phyloP scores from a whole-genome alignment of 2,329 filamentous ascomycete species.

The Penicillium sp. region DNA sequence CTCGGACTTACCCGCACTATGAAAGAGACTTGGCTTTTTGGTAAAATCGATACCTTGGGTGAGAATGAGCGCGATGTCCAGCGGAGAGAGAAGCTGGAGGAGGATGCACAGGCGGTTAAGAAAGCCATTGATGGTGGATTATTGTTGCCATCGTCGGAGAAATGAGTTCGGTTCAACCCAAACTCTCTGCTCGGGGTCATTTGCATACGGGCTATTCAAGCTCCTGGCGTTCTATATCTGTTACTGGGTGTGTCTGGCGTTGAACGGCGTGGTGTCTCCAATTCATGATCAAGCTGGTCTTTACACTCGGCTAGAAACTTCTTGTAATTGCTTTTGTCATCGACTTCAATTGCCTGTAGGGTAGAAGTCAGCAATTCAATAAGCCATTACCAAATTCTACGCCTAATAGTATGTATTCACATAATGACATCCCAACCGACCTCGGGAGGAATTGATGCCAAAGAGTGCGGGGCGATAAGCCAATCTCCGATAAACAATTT shows the following conservation, averaged over 20 bases:
- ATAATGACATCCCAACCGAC: background rate
- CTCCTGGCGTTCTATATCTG: background rate
- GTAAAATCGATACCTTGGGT: constrained; percentile 60
- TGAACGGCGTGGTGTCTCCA: background rate
- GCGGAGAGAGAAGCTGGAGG: constrained; percentile 48
- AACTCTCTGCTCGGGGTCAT: background rate
- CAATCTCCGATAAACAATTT: background rate
- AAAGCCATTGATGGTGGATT: constrained; percentile 41
- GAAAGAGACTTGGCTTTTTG: constrained; percentile 69
- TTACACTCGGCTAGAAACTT: background rate
- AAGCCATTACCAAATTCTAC: no score
- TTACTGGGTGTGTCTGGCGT: background rate
- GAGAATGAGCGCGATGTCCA: constrained; percentile 43
- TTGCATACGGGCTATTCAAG: background rate
- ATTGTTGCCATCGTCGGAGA: constrained; percentile 19
- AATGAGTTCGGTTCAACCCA: background rate
- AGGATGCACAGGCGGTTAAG: constrained; percentile 50
- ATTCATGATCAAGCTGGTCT: background rate
- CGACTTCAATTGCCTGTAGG: no score
- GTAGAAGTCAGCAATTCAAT: no score
- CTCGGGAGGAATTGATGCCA: background rate
- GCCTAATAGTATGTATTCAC: no score
- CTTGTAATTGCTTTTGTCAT: background rate
- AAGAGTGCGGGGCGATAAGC: background rate
- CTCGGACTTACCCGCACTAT: constrained; percentile 61